phyloP scores from a whole-genome alignment of 1,139 yeast genomes.

The Scheffersomyces lignicola region DNA sequence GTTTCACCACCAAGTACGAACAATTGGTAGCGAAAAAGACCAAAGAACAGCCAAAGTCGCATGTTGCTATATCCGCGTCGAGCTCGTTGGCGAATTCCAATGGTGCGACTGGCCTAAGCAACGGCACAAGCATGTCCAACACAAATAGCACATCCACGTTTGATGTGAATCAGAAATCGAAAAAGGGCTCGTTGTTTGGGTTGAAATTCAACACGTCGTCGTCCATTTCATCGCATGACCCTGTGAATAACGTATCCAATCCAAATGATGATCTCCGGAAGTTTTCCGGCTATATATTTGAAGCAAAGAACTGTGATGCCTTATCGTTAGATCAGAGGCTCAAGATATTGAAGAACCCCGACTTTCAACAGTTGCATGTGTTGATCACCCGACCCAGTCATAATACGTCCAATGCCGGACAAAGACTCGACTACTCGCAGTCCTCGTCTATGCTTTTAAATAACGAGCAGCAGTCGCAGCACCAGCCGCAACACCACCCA shows the following conservation, averaged over 20 bases:
- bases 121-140: conserved; percentile 4
- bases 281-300: conserved; percentile 22
- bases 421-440: conserved; percentile 34
- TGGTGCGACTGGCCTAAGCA: conserved; percentile 3
- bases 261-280: conserved; percentile 18
- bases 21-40: conserved; percentile 37
- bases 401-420: conserved; percentile 11
- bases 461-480: conserved; percentile 16
- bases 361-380: conserved; percentile 34
- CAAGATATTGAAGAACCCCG: conserved; percentile 29
- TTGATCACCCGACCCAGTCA: conserved; percentile 39
- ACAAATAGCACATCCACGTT: not conserved
- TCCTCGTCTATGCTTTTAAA: conserved; percentile 38
- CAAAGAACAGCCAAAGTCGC: conserved; percentile 33
- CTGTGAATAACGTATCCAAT: conserved; percentile 9
- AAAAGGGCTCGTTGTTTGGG: conserved; percentile 45
- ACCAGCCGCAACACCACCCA: conserved; percentile 11
- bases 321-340: conserved; percentile 38
- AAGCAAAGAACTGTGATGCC: conserved; percentile 35
- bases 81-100: conserved; percentile 1
- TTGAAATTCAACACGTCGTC: conserved; percentile 30
- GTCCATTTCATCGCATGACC: too few species aligned
- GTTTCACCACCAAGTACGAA: conserved; percentile 47
- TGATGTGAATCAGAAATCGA: conserved; percentile 20
- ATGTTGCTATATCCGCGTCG: conserved; percentile 2